Evolutionary conservation across 148 eudicot genomes (phyloP), one percentile per base, ranked within the genome.

Genomic region (Rhododendron mucronatum): DNA sequence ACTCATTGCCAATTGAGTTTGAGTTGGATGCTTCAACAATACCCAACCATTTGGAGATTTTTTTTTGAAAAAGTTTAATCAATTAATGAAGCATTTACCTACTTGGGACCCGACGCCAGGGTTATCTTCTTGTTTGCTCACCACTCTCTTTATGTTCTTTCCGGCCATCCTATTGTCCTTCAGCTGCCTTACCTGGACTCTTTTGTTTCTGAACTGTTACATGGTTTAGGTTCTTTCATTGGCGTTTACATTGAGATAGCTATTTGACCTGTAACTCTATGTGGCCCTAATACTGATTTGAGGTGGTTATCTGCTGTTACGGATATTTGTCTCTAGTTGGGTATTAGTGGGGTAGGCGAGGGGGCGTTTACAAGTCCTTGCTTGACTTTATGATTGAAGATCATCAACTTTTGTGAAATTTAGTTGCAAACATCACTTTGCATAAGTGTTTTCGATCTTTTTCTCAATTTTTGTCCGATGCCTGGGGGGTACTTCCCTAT

Each of bases 261-360:
- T 82, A 59, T 78, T 45, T 44, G 14, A 44, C 20, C 39, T 78
- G 81, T 41, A 45, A 9, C 48, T 44, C 14, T 45, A 39, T 76
- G 28, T 13, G 59, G 2, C 41, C 50, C 20, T 82, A 55, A 9
- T 69, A 77, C 13, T 45, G 37, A 41, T 85, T 61, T 71, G 35
- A 82, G 79, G 69, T 84, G 93, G 98, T 44, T 53, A 83, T n/a
- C 78, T 7, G 44, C 44, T 1, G 84, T 20, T 61, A 26, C 26
- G 18, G 23, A 20, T 67, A 65, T 45, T 57, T 39, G 33, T 26
- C 44, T n/a, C 41, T 21, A 44, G 15, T 67, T 65, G 35, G 39
- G 39, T 26, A 45, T 16, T 51, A 33, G 85, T 26, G n/a, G 39
- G 39, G 30, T 45, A 45, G 59, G 35, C 20, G 20, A 65, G 47